Conservation (phyloP, 2,329 filamentous ascomycete genomes). For the Colletotrichum trifolii region DNA sequence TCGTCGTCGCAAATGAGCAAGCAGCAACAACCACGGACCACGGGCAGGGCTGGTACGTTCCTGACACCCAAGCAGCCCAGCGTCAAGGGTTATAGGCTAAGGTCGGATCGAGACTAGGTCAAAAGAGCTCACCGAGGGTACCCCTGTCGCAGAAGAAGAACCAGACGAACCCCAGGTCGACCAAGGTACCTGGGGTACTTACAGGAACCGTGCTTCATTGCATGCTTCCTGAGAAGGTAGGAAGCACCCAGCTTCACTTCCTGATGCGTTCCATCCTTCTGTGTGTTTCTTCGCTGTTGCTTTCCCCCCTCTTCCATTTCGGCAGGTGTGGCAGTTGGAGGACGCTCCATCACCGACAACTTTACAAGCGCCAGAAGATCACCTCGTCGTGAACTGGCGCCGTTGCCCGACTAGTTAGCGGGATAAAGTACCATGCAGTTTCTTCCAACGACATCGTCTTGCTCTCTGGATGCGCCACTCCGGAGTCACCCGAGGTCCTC, state of each 20-base stretch:
- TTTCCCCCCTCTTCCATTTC: too few relatives aligned
- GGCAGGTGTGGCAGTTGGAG: too few relatives aligned
- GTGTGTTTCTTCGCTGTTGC: too few relatives aligned
- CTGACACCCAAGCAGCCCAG: constrained; percentile 22
- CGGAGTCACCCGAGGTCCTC: constrained; percentile 19
- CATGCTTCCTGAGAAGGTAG: constrained; percentile 5
- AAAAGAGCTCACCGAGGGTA: constrained; percentile 4
- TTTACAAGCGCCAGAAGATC: too few relatives aligned
- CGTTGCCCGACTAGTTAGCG: constrained; percentile 11
- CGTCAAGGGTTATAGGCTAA: constrained; percentile 22
- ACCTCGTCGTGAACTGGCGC: not conserved
- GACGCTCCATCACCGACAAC: too few relatives aligned
- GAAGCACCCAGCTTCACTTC: constrained; percentile 28
- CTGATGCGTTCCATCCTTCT: not conserved
- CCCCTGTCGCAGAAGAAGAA: constrained; percentile 32
- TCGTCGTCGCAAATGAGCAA: constrained; percentile 31
- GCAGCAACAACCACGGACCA: constrained; percentile 13
- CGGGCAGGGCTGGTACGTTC: constrained; percentile 3
- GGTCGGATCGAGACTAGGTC: constrained; percentile 4
- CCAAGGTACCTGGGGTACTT: not conserved
- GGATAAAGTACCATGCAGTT: constrained; percentile 8
- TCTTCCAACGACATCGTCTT: not conserved
- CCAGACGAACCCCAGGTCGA: constrained; percentile 22
- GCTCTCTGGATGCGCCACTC: constrained; percentile 12
- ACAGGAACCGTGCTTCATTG: too few relatives aligned